Evolutionary conservation across 2,329 filamentous ascomycete species (phyloP), one percentile per base, ranked within the genome.

Genomic region (Phyllosticta citrichinensis): DNA sequence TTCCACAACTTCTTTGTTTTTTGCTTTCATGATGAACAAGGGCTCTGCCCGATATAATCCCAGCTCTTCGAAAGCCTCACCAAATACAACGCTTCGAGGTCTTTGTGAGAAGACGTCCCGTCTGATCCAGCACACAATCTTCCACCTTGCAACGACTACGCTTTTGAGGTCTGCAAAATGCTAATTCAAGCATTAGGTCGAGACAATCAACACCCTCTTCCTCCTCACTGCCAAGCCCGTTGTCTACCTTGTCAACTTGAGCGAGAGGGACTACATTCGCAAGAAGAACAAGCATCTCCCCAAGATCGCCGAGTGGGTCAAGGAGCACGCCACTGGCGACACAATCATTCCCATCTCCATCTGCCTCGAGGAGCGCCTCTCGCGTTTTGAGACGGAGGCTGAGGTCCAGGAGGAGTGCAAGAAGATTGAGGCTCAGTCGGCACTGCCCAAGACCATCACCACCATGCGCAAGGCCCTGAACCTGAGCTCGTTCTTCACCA

Each of bases 281-380:
- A 94, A 97, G 81, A 99, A 97, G 88, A 99, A 99, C 85, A 99
- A 99, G 86, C 86, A 99, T 79, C 84, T 99, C 61, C 84, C 89
- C 67, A 94, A 93, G 80, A 87, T 97, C 67, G 90, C 89, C 63
- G 89, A 94, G 74, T 99, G 94, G 94, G 86, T 97, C 76, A 96
- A 97, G 80, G 84, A 89, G 74, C 83, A 99, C 75, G 89, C 92
- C 5, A 76, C 85, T 58, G 91, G 91, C 62, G 92, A 97, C 71
- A 89, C 92, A 57, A 87, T 97, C 70, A 90, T 99, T 62, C 94
- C 93, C 64, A 87, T 99, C 70, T 97, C 94, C 0, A 89, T 97
- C 61, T 87, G 83, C 40, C 93, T 95, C 68, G 95, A 99, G 79
- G 92, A 97, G 75, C 90, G 94, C 65, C 81, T 99, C 25, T 90